These are phyloP conservation scores for Pugionium cornutum DNA, from an alignment of 345 rosid species.

Conservation along the genomic window DNA sequence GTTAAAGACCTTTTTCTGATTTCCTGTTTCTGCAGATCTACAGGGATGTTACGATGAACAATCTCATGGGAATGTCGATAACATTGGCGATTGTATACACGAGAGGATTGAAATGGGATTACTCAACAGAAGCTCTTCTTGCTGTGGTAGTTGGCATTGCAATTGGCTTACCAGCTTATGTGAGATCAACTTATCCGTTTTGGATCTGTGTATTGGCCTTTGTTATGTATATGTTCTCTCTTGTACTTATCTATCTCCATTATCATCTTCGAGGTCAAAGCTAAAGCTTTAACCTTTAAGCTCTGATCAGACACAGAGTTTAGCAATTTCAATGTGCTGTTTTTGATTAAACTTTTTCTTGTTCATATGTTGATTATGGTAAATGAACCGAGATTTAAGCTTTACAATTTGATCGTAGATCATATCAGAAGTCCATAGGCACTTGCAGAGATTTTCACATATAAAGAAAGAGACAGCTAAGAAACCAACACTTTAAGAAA, in stretches of 20 bases:
- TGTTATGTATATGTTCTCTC: constrained; percentile 37
- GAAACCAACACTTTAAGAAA: too few species aligned
- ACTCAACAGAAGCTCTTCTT: constrained; percentile 38
- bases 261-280: constrained; percentile 25
- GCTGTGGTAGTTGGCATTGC: constrained; percentile 33
- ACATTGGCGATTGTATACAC: constrained; percentile 37
- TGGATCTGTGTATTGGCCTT: constrained; percentile 37
- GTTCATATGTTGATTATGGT: neutral
- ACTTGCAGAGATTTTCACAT: too few species aligned
- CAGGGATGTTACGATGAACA: constrained; percentile 37
- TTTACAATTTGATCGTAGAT: too few species aligned
- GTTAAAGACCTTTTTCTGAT: neutral
- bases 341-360: neutral
- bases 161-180: constrained; percentile 37
- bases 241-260: constrained; percentile 38
- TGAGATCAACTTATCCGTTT: constrained; percentile 37
- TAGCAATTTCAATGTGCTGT: neutral
- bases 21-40: constrained; percentile 28
- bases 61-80: constrained; percentile 42
- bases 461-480: too few species aligned
- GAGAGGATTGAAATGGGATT: constrained; percentile 34
- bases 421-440: too few species aligned
- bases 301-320: constrained; percentile 4
- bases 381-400: too few species aligned
- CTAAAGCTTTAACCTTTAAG: constrained; percentile 10